Conservation (phyloP, 129 eudicot species). For the Kitagawia praeruptora region DNA sequence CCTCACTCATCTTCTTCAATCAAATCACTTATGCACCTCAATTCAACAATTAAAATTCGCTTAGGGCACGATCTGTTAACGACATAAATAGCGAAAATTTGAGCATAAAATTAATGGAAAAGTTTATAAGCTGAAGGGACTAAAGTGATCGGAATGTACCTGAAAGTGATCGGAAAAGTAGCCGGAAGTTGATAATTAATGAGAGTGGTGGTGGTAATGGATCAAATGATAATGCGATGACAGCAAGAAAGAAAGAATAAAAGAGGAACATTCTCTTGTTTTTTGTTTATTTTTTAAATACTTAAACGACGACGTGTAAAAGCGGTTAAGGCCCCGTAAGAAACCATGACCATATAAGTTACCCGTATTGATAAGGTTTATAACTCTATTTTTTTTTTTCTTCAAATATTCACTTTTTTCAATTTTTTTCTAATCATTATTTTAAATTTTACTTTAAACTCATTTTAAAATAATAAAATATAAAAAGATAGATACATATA, state of each 20-base stretch:
- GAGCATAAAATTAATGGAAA: background rate
- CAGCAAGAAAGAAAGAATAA: background rate
- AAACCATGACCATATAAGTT: too few species aligned
- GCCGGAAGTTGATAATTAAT: background rate
- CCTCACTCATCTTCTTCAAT: slow-evolving; percentile 41
- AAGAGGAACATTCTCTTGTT: background rate
- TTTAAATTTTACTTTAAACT: too few species aligned
- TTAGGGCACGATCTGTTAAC: background rate
- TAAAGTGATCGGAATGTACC: background rate
- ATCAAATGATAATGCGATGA: background rate
- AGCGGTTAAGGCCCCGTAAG: too few species aligned
- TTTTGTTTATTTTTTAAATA: too few species aligned
- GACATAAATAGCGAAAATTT: background rate
- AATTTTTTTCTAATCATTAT: too few species aligned
- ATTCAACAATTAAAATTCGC: background rate
- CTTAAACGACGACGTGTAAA: too few species aligned
- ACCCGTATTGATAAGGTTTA: too few species aligned
- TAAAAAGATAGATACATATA: too few species aligned
- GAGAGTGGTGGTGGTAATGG: background rate
- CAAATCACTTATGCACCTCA: background rate
- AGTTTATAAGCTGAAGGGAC: background rate
- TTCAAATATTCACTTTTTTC: too few species aligned
- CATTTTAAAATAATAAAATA: too few species aligned
- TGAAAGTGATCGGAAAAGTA: slow-evolving; percentile 1
- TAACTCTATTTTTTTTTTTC: too few species aligned